A percentile compares a stretch with the other conserved stretches of the same genome.
Conservation (phyloP, 2,329 filamentous ascomycete species). For the Botrytis fabae region DNA sequence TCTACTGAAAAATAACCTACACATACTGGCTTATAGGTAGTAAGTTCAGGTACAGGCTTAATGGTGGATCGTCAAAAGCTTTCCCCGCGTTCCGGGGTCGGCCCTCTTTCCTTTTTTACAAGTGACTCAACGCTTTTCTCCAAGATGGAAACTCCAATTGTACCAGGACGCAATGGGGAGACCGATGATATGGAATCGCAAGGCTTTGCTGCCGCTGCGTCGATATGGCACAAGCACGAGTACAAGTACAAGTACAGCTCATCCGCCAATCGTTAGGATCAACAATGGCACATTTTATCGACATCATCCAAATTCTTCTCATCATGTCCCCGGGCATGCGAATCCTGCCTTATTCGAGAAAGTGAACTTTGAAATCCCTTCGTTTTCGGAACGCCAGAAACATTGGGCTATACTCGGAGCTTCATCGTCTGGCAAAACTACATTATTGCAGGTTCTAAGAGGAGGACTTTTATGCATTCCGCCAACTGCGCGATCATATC, state of each 20-base stretch:
- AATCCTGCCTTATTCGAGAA: slow-evolving; percentile 75
- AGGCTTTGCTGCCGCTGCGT: slow-evolving; percentile 23
- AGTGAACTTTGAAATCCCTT: slow-evolving; percentile 69
- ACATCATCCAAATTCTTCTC: slow-evolving; percentile 60
- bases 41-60: neutral
- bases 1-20: neutral
- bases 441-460: slow-evolving; percentile 75
- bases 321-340: slow-evolving; percentile 41
- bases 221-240: slow-evolving; percentile 30
- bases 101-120: neutral
- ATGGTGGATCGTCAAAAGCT: slow-evolving; percentile 10
- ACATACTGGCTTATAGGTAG: neutral
- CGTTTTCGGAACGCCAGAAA: slow-evolving; percentile 50
- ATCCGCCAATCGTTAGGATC: slow-evolving; percentile 67
- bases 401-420: slow-evolving; percentile 86
- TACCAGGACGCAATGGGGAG: slow-evolving; percentile 28
- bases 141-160: neutral
- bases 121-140: neutral
- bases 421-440: slow-evolving; percentile 76
- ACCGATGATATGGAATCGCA: slow-evolving; percentile 20
- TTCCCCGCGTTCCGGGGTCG: slow-evolving; percentile 16
- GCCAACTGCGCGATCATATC: slow-evolving; percentile 73
- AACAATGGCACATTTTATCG: slow-evolving; percentile 81
- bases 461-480: slow-evolving; percentile 77
- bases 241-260: slow-evolving; percentile 28